Conservation (phyloP, 768 basidiomycete species). For the Nidula microcarpa region DNA sequence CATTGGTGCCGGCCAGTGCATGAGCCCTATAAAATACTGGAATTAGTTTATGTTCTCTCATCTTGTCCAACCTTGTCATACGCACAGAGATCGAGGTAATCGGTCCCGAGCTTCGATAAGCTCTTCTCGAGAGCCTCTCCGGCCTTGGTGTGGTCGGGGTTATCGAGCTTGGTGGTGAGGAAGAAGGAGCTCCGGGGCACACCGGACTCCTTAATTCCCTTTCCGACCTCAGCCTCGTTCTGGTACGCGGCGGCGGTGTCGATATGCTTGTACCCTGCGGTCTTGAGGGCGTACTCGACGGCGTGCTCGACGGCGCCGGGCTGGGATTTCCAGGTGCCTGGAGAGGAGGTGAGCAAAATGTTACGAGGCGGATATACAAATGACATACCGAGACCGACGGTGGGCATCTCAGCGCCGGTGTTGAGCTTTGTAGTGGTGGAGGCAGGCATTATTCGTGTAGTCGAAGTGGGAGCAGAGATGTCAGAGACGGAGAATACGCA, state of each 20-base stretch:
- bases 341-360: not conserved
- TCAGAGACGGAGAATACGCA: too few species aligned
- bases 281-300: slow-evolving; percentile 65
- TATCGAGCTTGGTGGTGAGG: slow-evolving; percentile 73
- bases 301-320: slow-evolving; percentile 72
- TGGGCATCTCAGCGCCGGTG: slow-evolving; percentile 76
- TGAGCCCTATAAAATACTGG: slow-evolving; percentile 43
- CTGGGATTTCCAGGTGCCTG: slow-evolving; percentile 77
- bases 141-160: slow-evolving; percentile 56
- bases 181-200: slow-evolving; percentile 73
- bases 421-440: slow-evolving; percentile 57
- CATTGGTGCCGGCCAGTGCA: slow-evolving; percentile 86
- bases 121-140: slow-evolving; percentile 64
- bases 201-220: slow-evolving; percentile 74
- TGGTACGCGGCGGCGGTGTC: slow-evolving; percentile 68
- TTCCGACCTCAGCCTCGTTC: slow-evolving; percentile 81
- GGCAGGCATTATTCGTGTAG: slow-evolving; percentile 55
- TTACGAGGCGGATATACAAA: not conserved
- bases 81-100: slow-evolving; percentile 79
- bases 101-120: slow-evolving; percentile 63
- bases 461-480: too few species aligned
- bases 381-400: slow-evolving; percentile 57
- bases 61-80: slow-evolving; percentile 4
- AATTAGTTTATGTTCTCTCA: not conserved
- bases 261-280: slow-evolving; percentile 69